phyloP scores from a whole-genome alignment of 257 asterid genomes.

The Salvia rosmarinus region DNA sequence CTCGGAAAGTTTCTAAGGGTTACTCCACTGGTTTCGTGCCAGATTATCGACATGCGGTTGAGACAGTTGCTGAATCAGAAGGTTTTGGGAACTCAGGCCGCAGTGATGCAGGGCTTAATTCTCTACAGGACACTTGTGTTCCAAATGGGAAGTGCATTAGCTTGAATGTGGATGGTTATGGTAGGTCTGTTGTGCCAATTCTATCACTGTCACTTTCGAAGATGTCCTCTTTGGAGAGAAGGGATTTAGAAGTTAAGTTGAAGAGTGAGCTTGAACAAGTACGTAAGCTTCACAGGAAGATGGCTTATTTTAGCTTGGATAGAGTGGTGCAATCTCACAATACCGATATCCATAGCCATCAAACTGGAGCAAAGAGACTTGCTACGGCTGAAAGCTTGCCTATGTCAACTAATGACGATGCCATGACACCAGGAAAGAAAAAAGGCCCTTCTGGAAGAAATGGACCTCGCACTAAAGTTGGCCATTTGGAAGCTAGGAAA shows the following conservation, averaged over 20 bases:
- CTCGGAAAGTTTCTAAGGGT: conserved; percentile 65
- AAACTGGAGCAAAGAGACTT: conserved; percentile 54
- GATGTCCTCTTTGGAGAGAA: conserved; percentile 64
- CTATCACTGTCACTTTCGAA: conserved; percentile 53
- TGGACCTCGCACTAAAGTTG: conserved; percentile 65
- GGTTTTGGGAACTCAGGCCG: conserved; percentile 60
- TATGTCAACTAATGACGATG: conserved; percentile 38
- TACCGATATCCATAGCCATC: conserved; percentile 45
- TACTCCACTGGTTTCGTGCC: conserved; percentile 60
- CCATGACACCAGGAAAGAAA: conserved; percentile 49
- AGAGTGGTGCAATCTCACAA: conserved; percentile 41
- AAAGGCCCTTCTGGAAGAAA: conserved; percentile 53
- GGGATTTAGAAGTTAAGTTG: conserved; percentile 57
- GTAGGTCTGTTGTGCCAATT: conserved; percentile 58
- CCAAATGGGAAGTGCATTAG: conserved; percentile 44
- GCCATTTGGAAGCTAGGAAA: conserved; percentile 41
- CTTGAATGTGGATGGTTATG: conserved; percentile 48
- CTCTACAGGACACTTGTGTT: conserved; percentile 46
- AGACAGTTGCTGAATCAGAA: conserved; percentile 71
- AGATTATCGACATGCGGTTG: conserved; percentile 62
- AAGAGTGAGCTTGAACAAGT: conserved; percentile 72
- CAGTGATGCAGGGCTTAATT: conserved; percentile 47
- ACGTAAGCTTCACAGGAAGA: conserved; percentile 59
- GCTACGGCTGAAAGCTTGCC: conserved; percentile 46
- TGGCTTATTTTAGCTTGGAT: conserved; percentile 42